Base-by-base conservation (phyloP, 2,329 filamentous ascomycete species). In the Trichoderma sp. region DNA sequence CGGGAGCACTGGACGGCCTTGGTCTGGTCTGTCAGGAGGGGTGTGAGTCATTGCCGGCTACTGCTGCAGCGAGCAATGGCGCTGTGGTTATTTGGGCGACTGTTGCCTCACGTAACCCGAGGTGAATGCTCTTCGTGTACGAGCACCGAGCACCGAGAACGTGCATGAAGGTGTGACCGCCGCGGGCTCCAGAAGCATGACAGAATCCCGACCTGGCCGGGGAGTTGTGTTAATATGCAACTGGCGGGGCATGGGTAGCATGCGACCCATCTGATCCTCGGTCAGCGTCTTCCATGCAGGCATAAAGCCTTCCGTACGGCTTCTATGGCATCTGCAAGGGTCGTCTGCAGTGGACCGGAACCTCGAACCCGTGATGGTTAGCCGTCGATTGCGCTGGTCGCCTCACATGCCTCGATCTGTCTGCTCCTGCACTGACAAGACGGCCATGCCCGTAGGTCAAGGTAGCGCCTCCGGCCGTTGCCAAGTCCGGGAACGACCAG, bases 21-120 rank as follows among this genome's bases (percentile, higher is more conserved):
- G 21, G 58, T 26, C 28, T 52, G 41, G 26, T 30, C 24, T 15
- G 9, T 14, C 41, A 30, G 28, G 15, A 14, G 24, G 34, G 14
- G 14, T 28, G 14, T 28, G 58, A 61, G 58, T 44, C 47, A 52
- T 19, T 44, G 47, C 14, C 24, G 43, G 39, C 39, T 44, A 10
- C 7, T 34, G 2, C n/a, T 24, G 12, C 54, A 28, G 9, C 9
- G 21, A 34, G 10, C 28, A 24, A 24, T 3, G 17, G 17, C 28
- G 21, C 41, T 21, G 54, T 28, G 44, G 41, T 24, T 24, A 24
- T n/a, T 39, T 41, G 39, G 21, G 19, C 21, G 47, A 14, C 17
- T 24, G 57, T 51, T 15, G 30, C 34, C 28, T 19, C 58, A 61
- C 47, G 10, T 61, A 61, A 30, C 58, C 21, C 21, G 45, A 60